Evolutionary conservation across 1,139 yeast species (phyloP).

Genomic region (Suhomyces panamericanus): DNA sequence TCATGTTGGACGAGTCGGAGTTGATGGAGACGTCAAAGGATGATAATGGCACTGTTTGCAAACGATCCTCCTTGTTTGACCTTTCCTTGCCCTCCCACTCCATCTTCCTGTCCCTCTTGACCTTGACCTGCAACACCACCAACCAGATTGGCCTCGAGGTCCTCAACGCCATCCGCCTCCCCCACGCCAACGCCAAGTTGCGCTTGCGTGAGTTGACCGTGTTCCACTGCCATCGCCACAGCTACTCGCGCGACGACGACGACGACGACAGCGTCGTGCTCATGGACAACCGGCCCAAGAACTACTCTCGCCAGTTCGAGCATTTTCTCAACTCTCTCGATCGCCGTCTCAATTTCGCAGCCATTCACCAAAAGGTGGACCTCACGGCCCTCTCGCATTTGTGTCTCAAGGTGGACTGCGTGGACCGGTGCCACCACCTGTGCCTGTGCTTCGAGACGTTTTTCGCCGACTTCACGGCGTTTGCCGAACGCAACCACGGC

Average conservation of each 20-base stretch:
- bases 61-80: conserved; percentile 21
- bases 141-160: conserved; percentile 35
- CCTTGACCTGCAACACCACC: conserved; percentile 37
- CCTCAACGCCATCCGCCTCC: conserved; percentile 24
- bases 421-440: conserved; percentile 23
- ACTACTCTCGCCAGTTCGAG: conserved; percentile 6
- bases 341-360: conserved; percentile 25
- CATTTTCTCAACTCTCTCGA: conserved; percentile 20
- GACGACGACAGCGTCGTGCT: conserved; percentile 9
- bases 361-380: conserved; percentile 29
- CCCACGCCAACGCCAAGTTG: conserved; percentile 25
- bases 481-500: conserved; percentile 25
- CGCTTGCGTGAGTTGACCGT: conserved; percentile 33
- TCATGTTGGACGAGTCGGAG: conserved; percentile 36
- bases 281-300: neutral
- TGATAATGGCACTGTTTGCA: neutral
- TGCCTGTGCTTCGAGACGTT: conserved; percentile 37
- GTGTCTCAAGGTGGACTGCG: conserved; percentile 37
- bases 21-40: conserved; percentile 9
- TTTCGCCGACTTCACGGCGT: conserved; percentile 29
- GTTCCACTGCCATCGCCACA: conserved; percentile 37
- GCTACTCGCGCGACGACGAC: conserved; percentile 5
- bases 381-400: conserved; percentile 25
- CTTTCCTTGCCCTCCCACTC: conserved; percentile 23
- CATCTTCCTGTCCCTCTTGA: conserved; percentile 27